Base-by-base conservation (phyloP, 148 eudicot genomes). In the Rhododendron vialii region DNA sequence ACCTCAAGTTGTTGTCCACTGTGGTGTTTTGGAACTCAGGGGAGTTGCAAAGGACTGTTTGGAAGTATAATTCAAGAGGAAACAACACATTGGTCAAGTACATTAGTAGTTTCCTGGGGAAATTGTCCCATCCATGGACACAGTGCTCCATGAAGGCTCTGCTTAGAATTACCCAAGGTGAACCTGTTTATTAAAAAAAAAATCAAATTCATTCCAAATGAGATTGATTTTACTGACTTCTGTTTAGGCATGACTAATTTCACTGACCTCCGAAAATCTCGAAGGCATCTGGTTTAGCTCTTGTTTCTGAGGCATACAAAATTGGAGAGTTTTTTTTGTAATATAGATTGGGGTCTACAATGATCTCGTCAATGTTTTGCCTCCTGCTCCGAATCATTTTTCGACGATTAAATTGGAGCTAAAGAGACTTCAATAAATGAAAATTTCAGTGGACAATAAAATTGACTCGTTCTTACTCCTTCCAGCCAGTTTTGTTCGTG, bases 31-130 rank as follows among this genome's bases (percentile, higher is more conserved):
- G 85, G 71, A 89, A 91, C 73, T 86, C 79, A 5, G 90, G 91
- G 7, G 92, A 82, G 87, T 91, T 91, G 88, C 93, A 91, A 7
- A 91, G 81, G 57, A 91, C 82, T 1, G 93, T 91, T 69, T 90
- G 93, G 91, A 91, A 91, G 82, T 91, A 91, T 75, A 84, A 86
- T 41, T 86, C 87, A 1, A 88, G 89, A 82, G 93, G 90, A 59
- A 67, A 88, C 10, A 36, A 79, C 20, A 79, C 82, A 61, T 91
- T 91, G 82, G 61, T 84, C 20, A 83, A 89, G 85, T 91, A 91
- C 91, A 91, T 89, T 20, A 91, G 89, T 20, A 91, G 77, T 69
- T 87, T 91, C 26, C 93, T 85, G 0, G 93, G 93, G 51, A 91
- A 85, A 73, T 91, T 91, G 87, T 91, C 91, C 86, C 84, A 87